phyloP scores from a whole-genome alignment of 1,284 basidiomycete species.

The Takashimella koratensis region DNA sequence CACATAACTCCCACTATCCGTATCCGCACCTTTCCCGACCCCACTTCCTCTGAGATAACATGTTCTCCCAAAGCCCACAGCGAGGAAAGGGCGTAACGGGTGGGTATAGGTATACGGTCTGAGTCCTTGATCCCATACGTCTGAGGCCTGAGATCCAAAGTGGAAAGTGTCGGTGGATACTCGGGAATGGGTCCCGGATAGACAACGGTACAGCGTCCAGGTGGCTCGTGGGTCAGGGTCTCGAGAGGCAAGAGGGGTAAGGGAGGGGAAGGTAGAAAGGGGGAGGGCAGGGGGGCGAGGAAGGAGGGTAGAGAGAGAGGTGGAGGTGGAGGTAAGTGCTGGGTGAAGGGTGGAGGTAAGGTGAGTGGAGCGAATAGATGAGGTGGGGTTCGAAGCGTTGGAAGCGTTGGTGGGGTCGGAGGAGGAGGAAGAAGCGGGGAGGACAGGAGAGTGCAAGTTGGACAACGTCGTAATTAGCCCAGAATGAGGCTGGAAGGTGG shows the following conservation, averaged over 20 bases:
- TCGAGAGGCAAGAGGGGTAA: not conserved
- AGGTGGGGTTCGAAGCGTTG: too few relatives aligned
- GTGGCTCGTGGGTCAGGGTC: constrained; percentile 8
- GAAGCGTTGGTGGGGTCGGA: not conserved
- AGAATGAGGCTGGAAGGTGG: constrained; percentile 33
- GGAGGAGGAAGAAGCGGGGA: not conserved
- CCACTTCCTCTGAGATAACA: constrained; percentile 28
- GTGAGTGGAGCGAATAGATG: too few relatives aligned
- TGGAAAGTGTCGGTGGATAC: constrained; percentile 18
- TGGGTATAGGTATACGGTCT: constrained; percentile 32
- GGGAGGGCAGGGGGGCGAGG: not conserved
- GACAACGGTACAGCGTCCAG: constrained; percentile 23
- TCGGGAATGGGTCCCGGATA: constrained; percentile 2
- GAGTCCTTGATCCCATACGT: constrained; percentile 5
- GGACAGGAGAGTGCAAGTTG: constrained; percentile 1
- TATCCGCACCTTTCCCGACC: constrained; percentile 30
- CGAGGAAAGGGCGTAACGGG: constrained; percentile 30
- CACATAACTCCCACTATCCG: constrained; percentile 34
- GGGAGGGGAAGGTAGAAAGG: not conserved
- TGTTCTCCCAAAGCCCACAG: constrained; percentile 25
- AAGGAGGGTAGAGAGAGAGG: too few relatives aligned
- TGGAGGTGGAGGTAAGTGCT: too few relatives aligned
- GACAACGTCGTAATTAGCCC: constrained; percentile 35
- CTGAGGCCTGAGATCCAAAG: constrained; percentile 12
- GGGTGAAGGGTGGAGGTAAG: too few relatives aligned